Evolutionary conservation across 1,139 yeast species (phyloP).

Genomic region (Taphrina flavorubra): DNA sequence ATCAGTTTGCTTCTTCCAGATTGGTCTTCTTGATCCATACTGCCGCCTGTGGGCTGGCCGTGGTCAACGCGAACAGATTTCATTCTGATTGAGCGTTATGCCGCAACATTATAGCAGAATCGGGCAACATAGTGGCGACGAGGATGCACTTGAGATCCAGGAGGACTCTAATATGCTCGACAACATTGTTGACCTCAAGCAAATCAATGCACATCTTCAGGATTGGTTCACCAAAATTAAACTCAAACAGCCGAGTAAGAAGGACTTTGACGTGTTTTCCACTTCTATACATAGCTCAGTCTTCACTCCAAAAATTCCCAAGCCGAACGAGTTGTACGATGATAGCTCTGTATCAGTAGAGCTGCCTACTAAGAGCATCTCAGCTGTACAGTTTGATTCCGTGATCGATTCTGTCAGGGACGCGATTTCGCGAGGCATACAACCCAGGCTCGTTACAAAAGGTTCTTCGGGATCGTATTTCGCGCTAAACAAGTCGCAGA

Average conservation of each 20-base stretch:
- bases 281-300: slow-evolving; percentile 35
- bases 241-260: slow-evolving; percentile 20
- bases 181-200: slow-evolving; percentile 39
- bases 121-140: slow-evolving; percentile 19
- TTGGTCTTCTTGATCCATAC: too few relatives aligned
- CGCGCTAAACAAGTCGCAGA: slow-evolving; percentile 54
- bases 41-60: too few relatives aligned
- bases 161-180: slow-evolving; percentile 33
- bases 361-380: slow-evolving; percentile 47
- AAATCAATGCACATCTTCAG: slow-evolving; percentile 41
- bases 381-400: slow-evolving; percentile 53
- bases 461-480: slow-evolving; percentile 80
- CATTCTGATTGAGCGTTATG: background rate
- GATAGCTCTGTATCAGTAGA: background rate
- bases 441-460: slow-evolving; percentile 63
- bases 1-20: too few relatives aligned
- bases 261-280: slow-evolving; percentile 30
- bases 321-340: background rate
- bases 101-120: slow-evolving; percentile 22
- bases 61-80: too few relatives aligned
- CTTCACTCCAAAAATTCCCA: slow-evolving; percentile 27
- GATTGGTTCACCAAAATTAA: slow-evolving; percentile 42
- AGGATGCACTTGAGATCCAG: background rate
- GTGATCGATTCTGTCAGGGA: slow-evolving; percentile 55
- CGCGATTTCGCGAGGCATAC: slow-evolving; percentile 56